Evolutionary conservation across 176 grass and related monocot genomes (phyloP).

Genomic region (maize (Zea mays)): Zm-B73-REFERENCE-NAM-5.0 NC_050096.1:151987001-151987500

Average conservation of each 20-base stretch:
- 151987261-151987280: conserved; percentile 45
- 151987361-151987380: too few relatives aligned
- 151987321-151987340: conserved; percentile 25
- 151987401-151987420: too few relatives aligned
- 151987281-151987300: conserved; percentile 44
- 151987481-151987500: too few relatives aligned
- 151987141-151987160: conserved; percentile 99
- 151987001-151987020: too few relatives aligned
- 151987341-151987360: too few relatives aligned
- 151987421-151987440: too few relatives aligned
- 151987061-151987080: conserved; percentile 98
- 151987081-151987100: conserved; percentile 99
- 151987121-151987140: conserved; percentile 96
- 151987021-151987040: conserved; percentile 65
- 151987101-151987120: conserved; percentile 94
- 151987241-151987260: conserved; percentile 71
- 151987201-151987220: conserved; percentile 82
- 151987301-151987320: conserved; percentile 48
- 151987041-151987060: conserved; percentile 95
- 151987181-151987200: conserved; percentile 95
- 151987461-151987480: too few relatives aligned
- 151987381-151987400: too few relatives aligned
- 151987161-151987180: conserved; percentile 90
- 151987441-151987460: too few relatives aligned
- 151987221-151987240: conserved; percentile 35